A percentile compares a stretch with the other conserved stretches of the same genome.
phyloP scores from a whole-genome alignment of 176 grass and related monocot species.

The maize (Zea mays) region DNA sequence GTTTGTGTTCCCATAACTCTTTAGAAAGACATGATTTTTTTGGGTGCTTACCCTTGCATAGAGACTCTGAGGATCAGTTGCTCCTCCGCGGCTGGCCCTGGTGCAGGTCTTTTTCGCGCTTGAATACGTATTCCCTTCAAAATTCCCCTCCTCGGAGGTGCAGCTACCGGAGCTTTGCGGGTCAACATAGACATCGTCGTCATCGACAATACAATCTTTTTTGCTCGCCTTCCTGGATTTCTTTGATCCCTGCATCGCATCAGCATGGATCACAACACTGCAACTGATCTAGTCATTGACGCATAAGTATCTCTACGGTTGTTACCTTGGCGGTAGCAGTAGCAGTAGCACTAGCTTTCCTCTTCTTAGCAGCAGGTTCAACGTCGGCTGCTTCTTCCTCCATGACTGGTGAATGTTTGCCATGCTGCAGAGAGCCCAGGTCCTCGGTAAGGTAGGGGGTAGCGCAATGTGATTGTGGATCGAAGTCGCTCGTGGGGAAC shows the following conservation, averaged over 20 bases:
- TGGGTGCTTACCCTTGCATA: conserved; percentile 76
- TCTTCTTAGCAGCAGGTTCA: conserved; percentile 44
- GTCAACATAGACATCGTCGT: conserved; percentile 39
- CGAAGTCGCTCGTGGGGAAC: conserved; percentile 3
- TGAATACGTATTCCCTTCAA: conserved; percentile 44
- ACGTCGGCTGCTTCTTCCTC: conserved; percentile 50
- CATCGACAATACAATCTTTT: conserved; percentile 27
- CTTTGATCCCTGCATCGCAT: conserved; percentile 57
- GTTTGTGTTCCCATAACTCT: background rate
- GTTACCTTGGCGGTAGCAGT: conserved; percentile 47
- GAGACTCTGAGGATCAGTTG: conserved; percentile 80
- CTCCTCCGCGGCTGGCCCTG: conserved; percentile 55
- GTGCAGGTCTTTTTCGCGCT: conserved; percentile 42
- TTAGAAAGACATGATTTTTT: background rate
- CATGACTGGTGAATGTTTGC: conserved; percentile 27
- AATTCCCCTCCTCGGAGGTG: conserved; percentile 63
- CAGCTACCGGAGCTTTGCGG: conserved; percentile 67
- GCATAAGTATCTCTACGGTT: background rate
- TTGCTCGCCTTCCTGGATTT: conserved; percentile 49
- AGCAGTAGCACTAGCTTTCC: conserved; percentile 48
- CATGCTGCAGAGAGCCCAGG: conserved; percentile 28
- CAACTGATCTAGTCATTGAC: conserved; percentile 1
- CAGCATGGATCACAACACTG: conserved; percentile 27
- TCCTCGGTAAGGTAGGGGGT: conserved; percentile 36
- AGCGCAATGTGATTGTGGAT: conserved; percentile 32